Conservation (phyloP, 1,284 basidiomycete genomes). For the Malassezia equina region DNA sequence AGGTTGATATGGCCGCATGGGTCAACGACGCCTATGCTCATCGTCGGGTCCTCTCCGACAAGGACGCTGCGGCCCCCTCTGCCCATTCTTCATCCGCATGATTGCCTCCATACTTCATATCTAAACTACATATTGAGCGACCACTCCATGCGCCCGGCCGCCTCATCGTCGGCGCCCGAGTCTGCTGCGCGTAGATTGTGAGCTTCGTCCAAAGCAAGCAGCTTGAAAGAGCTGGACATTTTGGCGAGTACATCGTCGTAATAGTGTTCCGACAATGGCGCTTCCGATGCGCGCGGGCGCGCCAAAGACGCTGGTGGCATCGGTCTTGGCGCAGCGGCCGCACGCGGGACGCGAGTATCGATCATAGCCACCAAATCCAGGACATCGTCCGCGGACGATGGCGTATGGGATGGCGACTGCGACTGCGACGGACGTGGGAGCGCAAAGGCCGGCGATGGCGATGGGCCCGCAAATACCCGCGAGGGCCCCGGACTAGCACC, state of each 20-base stretch:
- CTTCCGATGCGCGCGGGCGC: background rate
- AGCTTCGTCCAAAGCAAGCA: slow-evolving; percentile 3
- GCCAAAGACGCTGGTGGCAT: background rate
- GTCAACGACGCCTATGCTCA: slow-evolving; percentile 21
- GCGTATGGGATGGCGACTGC: background rate
- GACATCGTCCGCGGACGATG: slow-evolving; percentile 3
- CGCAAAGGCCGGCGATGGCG: slow-evolving; percentile 12
- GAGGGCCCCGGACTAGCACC: slow-evolving; percentile 4
- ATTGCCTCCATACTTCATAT: background rate
- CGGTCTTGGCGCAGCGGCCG: background rate
- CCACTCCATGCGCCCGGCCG: background rate
- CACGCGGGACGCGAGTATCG: slow-evolving; percentile 3
- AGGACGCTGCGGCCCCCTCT: background rate
- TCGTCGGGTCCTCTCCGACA: background rate
- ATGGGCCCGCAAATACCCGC: slow-evolving; percentile 9
- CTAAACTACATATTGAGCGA: background rate
- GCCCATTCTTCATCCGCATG: background rate
- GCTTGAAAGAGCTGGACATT: slow-evolving; percentile 5
- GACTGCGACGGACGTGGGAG: background rate
- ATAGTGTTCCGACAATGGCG: background rate
- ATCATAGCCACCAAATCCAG: slow-evolving; percentile 15
- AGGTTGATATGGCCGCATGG: slow-evolving; percentile 49
- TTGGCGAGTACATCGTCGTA: slow-evolving; percentile 10
- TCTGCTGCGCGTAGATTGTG: background rate
- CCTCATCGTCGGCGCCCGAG: background rate